A percentile compares a stretch with the other conserved stretches of the same genome.
Conservation (phyloP, 1,139 yeast genomes). For the Geotrichum carabidarum region DNA sequence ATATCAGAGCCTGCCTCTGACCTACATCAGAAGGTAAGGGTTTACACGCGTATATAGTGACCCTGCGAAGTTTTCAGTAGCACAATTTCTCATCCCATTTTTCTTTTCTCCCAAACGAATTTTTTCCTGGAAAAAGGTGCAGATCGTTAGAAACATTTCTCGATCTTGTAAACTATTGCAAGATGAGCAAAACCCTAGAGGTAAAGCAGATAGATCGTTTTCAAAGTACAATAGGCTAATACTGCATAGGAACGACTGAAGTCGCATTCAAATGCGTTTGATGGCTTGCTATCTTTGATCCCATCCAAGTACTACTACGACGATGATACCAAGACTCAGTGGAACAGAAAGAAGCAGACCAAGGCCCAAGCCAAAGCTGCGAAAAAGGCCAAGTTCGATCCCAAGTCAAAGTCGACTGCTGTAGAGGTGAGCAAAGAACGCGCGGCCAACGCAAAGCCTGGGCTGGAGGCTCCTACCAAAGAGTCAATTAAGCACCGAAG, state of each 20-base stretch:
- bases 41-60: not conserved
- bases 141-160: not conserved
- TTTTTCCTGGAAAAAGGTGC: not conserved
- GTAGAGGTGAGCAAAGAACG: constrained; percentile 50
- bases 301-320: constrained; percentile 50
- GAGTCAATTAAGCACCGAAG: constrained; percentile 11
- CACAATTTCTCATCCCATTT: not conserved
- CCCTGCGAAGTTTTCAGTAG: constrained; percentile 8
- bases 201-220: constrained; percentile 20
- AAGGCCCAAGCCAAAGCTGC: constrained; percentile 60
- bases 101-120: constrained; percentile 5
- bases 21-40: not conserved
- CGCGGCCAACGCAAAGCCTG: constrained; percentile 20
- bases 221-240: not conserved
- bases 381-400: constrained; percentile 71
- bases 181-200: constrained; percentile 32
- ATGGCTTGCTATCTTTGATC: constrained; percentile 80
- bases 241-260: constrained; percentile 65
- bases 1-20: not conserved
- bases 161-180: not conserved
- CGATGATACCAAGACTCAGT: constrained; percentile 71
- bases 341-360: constrained; percentile 71
- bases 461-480: constrained; percentile 17
- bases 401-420: constrained; percentile 59
- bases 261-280: constrained; percentile 82